Base-by-base conservation (phyloP, 1,284 basidiomycete species). In the Ganoderma sinense region DNA sequence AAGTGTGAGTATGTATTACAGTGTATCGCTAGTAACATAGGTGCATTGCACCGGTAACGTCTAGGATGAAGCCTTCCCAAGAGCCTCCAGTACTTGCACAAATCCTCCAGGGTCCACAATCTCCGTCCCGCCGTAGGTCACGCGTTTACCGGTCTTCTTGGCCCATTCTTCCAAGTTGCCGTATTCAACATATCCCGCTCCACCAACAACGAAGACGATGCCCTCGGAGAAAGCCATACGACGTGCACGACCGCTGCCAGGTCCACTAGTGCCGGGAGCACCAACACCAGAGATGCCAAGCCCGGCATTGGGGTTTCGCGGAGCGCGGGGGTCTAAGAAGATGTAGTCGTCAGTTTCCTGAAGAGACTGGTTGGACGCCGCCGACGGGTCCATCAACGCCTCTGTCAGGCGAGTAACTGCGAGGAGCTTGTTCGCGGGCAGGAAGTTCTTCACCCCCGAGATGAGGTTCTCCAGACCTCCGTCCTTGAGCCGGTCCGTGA, bases 291-390 rank as follows among this genome's bases (percentile, higher is more conserved):
- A 83, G 29, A 86, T 86, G 41, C 83, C 87, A 64, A 86, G 78
- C 43, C 84, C 91, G 45, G 81, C 82, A 73, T 84, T 86, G 41
- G 80, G 80, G 77, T 87, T 88, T 70, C 86, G 89, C 70, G 91
- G 86, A 2, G 94, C 90, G 31, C 94, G 91, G 1, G 98, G 97
- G 80, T 99, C 98, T 62, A 99, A 91, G 83, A 94, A 94, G 56
- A 99, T 82, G 82, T 94, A 99, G 59, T 99, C 97, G 80, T 99
- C 98, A 4, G 97, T 98, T 82, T 99, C 97, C 78, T 94, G 92
- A 59, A 98, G 82, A 0, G 97, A 97, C 80, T 97, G 95, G 64
- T 96, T 95, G 16, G 95, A 95, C 1, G 96, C 97, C 0, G 92
- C 87, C 0, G 94, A 91, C 0, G 97, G 97, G 78, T 99, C 98